Base-by-base conservation (phyloP, 192 early-diverging fungal genomes). In the Endogone sp. region DNA sequence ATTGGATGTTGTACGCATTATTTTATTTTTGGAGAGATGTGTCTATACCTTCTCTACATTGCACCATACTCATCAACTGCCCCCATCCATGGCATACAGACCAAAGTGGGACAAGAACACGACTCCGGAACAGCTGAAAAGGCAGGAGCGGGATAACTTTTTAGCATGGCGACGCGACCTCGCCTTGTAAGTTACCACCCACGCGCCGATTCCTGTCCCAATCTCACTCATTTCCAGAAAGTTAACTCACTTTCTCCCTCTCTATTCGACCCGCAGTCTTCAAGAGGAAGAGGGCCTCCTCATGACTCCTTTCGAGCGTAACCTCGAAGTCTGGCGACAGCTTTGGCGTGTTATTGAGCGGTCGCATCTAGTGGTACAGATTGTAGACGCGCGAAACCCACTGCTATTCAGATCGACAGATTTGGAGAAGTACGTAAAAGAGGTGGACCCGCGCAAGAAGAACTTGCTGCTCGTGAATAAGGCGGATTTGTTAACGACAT, bases 271-370 rank as follows among this genome's bases (percentile, higher is more conserved):
- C 57, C 22, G 54, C 44, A 93, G 82, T 23, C 77, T 99, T 62
- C 92, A 98, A 73, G 98, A 99, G 70, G 88, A 94, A 21, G 92
- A 98, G 71, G 93, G 93, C 0, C 77, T 99, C 23, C 69, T 99
- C 60, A 77, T 99, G 78, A 99, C 98, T 22, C 98, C 98, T 29
- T 99, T 95, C 67, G 98, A 99, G 82, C 90, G 95, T 60, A 99
- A 99, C 79, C 67, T 99, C 24, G 98, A 99, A 81, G 93, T 99
- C 26, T 99, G 97, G 97, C 84, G 96, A 62, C 98, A 99, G 76
- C 84, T 99, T 30, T 99, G 98, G 98, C 88, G 98, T 29, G 98
- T 99, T 56, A 93, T 98, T 71, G 98, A 99, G 80, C 85, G 94
- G 60, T 97, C 95, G 27, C 90, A 97, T 67, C 70, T 98, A 80